Percentiles rank a stretch among this genome's conserved stretches.
phyloP scores from a whole-genome alignment of 2,329 filamentous ascomycete genomes.

The Diaporthe vexans region DNA sequence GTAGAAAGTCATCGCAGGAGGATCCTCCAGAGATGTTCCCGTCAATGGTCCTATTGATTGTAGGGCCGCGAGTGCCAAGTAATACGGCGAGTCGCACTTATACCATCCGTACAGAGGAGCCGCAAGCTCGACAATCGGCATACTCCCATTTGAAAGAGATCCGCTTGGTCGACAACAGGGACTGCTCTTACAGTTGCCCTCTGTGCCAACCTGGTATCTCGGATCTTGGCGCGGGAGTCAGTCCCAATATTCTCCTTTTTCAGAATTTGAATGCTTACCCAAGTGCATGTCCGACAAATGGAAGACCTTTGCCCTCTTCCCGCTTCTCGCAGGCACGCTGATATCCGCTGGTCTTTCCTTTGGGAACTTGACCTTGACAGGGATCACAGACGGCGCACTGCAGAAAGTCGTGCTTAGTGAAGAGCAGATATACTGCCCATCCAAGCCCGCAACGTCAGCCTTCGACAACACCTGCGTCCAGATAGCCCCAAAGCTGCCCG shows the following conservation, averaged over 20 bases:
- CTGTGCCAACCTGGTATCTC: slow-evolving; percentile 64
- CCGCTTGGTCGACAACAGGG: slow-evolving; percentile 66
- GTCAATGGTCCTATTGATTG: slow-evolving; percentile 69
- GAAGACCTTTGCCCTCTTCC: slow-evolving; percentile 67
- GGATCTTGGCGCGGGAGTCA: slow-evolving; percentile 54
- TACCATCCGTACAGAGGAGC: slow-evolving; percentile 69
- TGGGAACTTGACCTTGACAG: slow-evolving; percentile 64
- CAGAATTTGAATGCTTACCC: slow-evolving; percentile 39
- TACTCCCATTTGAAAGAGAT: slow-evolving; percentile 50
- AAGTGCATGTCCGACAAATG: slow-evolving; percentile 70
- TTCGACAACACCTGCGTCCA: slow-evolving; percentile 70
- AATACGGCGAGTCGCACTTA: slow-evolving; percentile 71
- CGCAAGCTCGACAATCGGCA: slow-evolving; percentile 58
- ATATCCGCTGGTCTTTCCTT: slow-evolving; percentile 66
- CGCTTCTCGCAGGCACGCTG: slow-evolving; percentile 61
- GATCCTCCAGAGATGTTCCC: slow-evolving; percentile 61
- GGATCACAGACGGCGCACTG: slow-evolving; percentile 57
- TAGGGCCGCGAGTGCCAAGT: slow-evolving; percentile 67
- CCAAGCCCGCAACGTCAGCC: slow-evolving; percentile 66
- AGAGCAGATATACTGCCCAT: slow-evolving; percentile 71
- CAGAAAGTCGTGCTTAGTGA: slow-evolving; percentile 63
- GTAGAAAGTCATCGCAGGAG: slow-evolving; percentile 68
- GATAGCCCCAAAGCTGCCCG: slow-evolving; percentile 64
- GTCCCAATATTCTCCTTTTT: neutral
- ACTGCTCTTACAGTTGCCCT: slow-evolving; percentile 65